Evolutionary conservation across 192 early-diverging fungal species (phyloP).

Genomic region (Linnemannia exigua): DNA sequence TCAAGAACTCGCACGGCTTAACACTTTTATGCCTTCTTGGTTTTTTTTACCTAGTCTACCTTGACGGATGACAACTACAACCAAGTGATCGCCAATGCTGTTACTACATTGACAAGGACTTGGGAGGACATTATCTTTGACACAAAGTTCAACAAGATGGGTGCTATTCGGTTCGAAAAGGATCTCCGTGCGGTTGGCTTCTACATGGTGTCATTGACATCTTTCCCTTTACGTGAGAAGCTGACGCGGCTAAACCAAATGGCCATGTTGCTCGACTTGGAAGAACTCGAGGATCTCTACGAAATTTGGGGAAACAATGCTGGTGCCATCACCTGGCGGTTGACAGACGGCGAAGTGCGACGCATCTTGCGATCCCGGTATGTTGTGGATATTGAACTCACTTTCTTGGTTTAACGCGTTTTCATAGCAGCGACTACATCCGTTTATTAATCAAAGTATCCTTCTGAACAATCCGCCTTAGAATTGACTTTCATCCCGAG

Average conservation of each 20-base stretch:
- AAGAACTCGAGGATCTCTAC: slow-evolving; percentile 78
- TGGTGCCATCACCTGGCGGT: slow-evolving; percentile 77
- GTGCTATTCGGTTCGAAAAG: slow-evolving; percentile 93
- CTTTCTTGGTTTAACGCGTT: background rate
- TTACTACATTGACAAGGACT: slow-evolving; percentile 82
- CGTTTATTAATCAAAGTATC: background rate
- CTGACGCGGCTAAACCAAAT: slow-evolving; percentile 90
- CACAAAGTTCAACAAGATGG: slow-evolving; percentile 92
- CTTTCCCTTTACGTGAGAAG: slow-evolving; percentile 76
- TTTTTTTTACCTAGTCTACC: slow-evolving; percentile 52
- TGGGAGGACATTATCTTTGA: slow-evolving; percentile 90
- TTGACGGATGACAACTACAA: slow-evolving; percentile 81
- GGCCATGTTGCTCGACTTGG: slow-evolving; percentile 85
- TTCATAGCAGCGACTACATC: background rate
- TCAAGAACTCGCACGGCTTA: background rate
- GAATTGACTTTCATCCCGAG: slow-evolving; percentile 75
- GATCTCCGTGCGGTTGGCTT: slow-evolving; percentile 84
- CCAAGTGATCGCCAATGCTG: slow-evolving; percentile 70
- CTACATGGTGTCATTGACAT: slow-evolving; percentile 73
- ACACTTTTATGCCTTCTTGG: background rate
- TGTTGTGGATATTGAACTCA: background rate
- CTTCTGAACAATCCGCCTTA: slow-evolving; percentile 3
- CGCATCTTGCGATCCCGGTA: slow-evolving; percentile 77
- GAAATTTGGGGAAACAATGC: slow-evolving; percentile 78
- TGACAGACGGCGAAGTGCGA: slow-evolving; percentile 77